Conservation (phyloP, 2,329 filamentous ascomycete genomes). For the Dactylellina haptotyla region DNA sequence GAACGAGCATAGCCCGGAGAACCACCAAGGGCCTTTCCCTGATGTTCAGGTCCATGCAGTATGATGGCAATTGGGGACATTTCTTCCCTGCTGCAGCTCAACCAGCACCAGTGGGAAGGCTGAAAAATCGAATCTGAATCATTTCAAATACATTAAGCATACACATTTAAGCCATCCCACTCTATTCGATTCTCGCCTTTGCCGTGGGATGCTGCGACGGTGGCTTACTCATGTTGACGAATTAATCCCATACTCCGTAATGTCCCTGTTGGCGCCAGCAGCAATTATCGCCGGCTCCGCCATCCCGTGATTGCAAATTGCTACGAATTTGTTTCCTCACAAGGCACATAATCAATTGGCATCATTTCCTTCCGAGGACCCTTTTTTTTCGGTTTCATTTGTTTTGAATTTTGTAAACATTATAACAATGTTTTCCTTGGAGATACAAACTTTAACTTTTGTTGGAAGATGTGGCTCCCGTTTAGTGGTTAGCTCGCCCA, state of each 20-base stretch:
- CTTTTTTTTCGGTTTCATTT: neutral
- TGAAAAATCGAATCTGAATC: conserved; percentile 13
- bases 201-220: neutral
- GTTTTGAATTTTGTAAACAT: no score
- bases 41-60: conserved; percentile 25
- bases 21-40: conserved; percentile 2
- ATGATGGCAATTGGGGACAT: conserved; percentile 33
- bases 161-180: neutral
- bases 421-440: no score
- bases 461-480: conserved; percentile 40
- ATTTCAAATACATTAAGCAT: conserved; percentile 41
- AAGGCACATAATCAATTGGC: conserved; percentile 30
- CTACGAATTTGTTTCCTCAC: no score
- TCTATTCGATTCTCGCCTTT: neutral
- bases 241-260: conserved; percentile 19
- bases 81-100: conserved; percentile 25
- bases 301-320: conserved; percentile 53
- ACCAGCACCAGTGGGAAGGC: no score
- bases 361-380: neutral
- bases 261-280: neutral
- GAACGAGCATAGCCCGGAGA: conserved; percentile 40
- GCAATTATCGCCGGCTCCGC: conserved; percentile 26
- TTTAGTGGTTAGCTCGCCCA: conserved; percentile 23
- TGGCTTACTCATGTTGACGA: conserved; percentile 45
- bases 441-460: no score